Percentiles rank a stretch among this genome's conserved stretches.
phyloP scores from a whole-genome alignment of 306 rosid species.

The Castanospermum australe region DNA sequence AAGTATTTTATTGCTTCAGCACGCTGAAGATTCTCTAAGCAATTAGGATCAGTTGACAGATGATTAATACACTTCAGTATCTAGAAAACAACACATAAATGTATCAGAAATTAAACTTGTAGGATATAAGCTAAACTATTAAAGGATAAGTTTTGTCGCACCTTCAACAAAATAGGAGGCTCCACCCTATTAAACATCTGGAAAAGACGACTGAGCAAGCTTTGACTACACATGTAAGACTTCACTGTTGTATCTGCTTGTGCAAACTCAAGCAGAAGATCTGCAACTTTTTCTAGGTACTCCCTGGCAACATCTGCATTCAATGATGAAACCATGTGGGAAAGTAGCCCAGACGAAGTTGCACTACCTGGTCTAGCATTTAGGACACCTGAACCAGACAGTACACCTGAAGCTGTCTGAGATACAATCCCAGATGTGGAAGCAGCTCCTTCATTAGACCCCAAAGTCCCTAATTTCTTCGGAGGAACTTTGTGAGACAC shows the following conservation, averaged over 20 bases:
- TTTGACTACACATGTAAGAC: constrained; percentile 93
- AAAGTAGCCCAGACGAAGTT: constrained; percentile 94
- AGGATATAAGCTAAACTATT: constrained; percentile 4
- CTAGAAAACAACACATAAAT: constrained; percentile 43
- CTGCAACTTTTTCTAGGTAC: constrained; percentile 95
- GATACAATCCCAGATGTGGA: constrained; percentile 89
- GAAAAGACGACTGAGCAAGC: constrained; percentile 97
- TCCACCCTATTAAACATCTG: constrained; percentile 99
- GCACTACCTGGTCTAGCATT: constrained; percentile 99
- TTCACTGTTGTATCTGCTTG: constrained; percentile 95
- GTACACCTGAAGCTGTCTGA: constrained; percentile 96
- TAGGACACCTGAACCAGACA: constrained; percentile 98
- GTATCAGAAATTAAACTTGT: constrained; percentile 22
- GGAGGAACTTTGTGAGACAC: constrained; percentile 59
- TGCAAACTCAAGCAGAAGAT: constrained; percentile 97
- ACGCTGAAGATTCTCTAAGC: constrained; percentile 98
- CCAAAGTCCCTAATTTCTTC: constrained; percentile 68
- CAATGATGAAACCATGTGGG: constrained; percentile 92
- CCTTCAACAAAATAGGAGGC: constrained; percentile 95
- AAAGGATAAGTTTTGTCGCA: constrained; percentile 26
- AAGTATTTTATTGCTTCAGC: constrained; percentile 96
- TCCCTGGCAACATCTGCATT: constrained; percentile 95
- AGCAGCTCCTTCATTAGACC: constrained; percentile 79
- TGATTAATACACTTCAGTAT: constrained; percentile 89
- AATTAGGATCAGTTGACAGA: constrained; percentile 97